Evolutionary conservation across 768 basidiomycete genomes (phyloP).

Genomic region (Fistulinella prunicolor): DNA sequence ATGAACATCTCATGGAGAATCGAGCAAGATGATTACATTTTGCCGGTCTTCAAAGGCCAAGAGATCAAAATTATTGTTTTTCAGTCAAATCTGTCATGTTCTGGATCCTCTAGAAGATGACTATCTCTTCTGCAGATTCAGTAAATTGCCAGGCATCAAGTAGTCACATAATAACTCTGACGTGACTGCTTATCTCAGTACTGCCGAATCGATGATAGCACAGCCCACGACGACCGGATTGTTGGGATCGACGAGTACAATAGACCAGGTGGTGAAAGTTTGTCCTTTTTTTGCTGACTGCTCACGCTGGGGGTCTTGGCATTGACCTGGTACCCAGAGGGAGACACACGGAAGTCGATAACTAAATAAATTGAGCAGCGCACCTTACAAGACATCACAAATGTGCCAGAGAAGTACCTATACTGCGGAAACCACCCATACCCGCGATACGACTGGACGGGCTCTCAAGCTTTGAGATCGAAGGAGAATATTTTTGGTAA

Average conservation of each 20-base stretch:
- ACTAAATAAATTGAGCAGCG: too few relatives aligned
- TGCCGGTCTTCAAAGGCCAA: conserved; percentile 86
- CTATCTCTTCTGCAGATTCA: conserved; percentile 85
- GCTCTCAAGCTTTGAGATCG: too few relatives aligned
- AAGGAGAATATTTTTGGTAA: too few relatives aligned
- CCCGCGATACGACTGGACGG: too few relatives aligned
- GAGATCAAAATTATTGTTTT: conserved; percentile 94
- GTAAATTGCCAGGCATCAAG: conserved; percentile 44
- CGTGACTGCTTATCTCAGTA: too few relatives aligned
- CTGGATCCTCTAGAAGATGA: conserved; percentile 95
- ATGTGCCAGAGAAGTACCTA: too few relatives aligned
- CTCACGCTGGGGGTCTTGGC: conserved; percentile 93
- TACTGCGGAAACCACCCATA: too few relatives aligned
- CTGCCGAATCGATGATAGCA: conserved; percentile 94
- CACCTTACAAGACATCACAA: too few relatives aligned
- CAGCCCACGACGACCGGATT: conserved; percentile 96
- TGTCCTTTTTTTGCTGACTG: conserved; percentile 95
- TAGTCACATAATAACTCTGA: background rate
- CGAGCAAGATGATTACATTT: conserved; percentile 96
- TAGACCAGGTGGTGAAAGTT: conserved; percentile 89
- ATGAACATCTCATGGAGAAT: conserved; percentile 95
- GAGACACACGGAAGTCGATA: too few relatives aligned
- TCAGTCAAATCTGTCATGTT: conserved; percentile 99
- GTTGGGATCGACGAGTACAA: conserved; percentile 97
- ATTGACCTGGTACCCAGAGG: too few relatives aligned